phyloP scores from a whole-genome alignment of 1,284 basidiomycete genomes.

The Gomphus sp. region DNA sequence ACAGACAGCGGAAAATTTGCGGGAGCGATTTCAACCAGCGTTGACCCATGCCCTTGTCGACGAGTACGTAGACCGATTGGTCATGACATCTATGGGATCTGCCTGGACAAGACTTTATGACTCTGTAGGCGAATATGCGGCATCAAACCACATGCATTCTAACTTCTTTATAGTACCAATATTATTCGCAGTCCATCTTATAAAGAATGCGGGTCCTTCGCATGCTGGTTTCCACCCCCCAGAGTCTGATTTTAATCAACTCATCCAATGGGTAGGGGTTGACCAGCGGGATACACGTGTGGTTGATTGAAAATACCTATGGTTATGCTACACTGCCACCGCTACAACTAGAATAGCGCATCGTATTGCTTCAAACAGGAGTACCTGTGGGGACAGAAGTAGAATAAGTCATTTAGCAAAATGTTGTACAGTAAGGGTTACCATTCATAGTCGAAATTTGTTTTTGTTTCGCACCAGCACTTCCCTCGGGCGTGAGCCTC shows the following conservation, averaged over 20 bases:
- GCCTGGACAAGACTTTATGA: constrained; percentile 91
- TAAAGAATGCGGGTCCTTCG: neutral
- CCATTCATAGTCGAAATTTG: constrained; percentile 46
- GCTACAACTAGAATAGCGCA: constrained; percentile 3
- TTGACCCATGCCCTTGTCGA: constrained; percentile 83
- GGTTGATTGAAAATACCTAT: neutral
- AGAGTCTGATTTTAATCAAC: neutral
- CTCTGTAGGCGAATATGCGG: constrained; percentile 45
- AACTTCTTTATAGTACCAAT: constrained; percentile 51
- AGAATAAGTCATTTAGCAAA: neutral
- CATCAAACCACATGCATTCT: constrained; percentile 1
- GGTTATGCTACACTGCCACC: neutral
- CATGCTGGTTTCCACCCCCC: neutral
- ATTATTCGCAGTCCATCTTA: constrained; percentile 37
- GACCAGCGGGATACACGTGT: neutral
- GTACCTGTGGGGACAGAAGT: constrained; percentile 27
- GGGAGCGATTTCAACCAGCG: constrained; percentile 90
- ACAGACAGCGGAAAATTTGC: constrained; percentile 78
- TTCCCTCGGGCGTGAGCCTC: constrained; percentile 46
- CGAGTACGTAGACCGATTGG: constrained; percentile 81
- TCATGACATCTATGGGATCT: constrained; percentile 83
- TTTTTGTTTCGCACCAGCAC: constrained; percentile 55
- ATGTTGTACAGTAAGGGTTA: constrained; percentile 19
- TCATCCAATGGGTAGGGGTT: neutral
- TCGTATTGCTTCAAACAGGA: constrained; percentile 37